Evolutionary conservation across 805 yeast genomes (phyloP), one percentile per base, ranked within the genome.

Genomic region (Yarrowia keelungensis): DNA sequence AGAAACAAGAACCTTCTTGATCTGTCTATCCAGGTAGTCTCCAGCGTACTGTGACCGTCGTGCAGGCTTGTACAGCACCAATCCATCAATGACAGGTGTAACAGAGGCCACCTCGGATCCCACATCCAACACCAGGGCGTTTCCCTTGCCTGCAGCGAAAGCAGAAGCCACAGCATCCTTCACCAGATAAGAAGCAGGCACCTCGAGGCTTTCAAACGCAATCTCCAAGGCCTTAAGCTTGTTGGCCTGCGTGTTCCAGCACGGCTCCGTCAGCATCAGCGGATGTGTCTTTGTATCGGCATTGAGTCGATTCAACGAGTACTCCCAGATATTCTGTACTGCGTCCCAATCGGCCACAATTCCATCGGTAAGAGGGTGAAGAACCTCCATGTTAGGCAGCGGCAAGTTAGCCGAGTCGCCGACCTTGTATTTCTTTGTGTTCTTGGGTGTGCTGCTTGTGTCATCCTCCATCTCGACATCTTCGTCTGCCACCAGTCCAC

Each of bases 81-180:
- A 65, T 15, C 75, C 75, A 16, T 73, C 75, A 11, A 74, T 71
- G 3, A 74, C 76, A 1, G 76, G 76, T 19, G 75, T 89, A 10
- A 91, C 90, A 41, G 88, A 83, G 16, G 89, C 83, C 5, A 86
- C 84, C 3, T 89, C 82, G 10, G 90, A 82, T 2, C 97, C 97
- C 54, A 92, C 78, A 76, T 93, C 97, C 35, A 92, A 83, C 9
- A 92, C 91, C 69, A 93, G 81, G 45, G 73, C 71, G 45, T 73
- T 32, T 96, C 97, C 78, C 89, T 97, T 70, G 88, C 86, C 22
- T 90, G 92, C 1, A 93, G 97, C 92, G 79, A 93, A 93, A 1
- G 97, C 87, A 1, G 90, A 87, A 79, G 97, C 89, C 0, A 96
- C 89, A n/a, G 97, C 94, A 9, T 89, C 83, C 69, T 92, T 89